phyloP scores from a whole-genome alignment of 371 early-diverging fungal species.

The Mucor plumbeus region DNA sequence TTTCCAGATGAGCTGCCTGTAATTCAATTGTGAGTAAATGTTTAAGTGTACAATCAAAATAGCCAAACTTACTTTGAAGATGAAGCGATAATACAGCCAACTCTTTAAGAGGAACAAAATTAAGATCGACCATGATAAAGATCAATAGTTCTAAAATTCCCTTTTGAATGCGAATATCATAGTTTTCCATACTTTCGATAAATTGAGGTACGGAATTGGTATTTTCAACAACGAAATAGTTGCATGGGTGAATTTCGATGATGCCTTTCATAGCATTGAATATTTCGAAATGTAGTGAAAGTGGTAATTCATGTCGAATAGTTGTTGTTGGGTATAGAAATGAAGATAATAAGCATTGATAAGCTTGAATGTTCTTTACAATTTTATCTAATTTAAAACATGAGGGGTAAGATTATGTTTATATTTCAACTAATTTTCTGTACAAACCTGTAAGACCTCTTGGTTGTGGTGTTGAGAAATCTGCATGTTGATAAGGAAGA shows the following conservation, averaged over 20 bases:
- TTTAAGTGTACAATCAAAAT: neutral
- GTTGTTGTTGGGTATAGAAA: slow-evolving; percentile 46
- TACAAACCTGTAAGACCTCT: slow-evolving; percentile 26
- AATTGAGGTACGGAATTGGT: slow-evolving; percentile 57
- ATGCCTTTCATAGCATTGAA: slow-evolving; percentile 48
- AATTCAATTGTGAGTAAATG: neutral
- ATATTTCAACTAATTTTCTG: neutral
- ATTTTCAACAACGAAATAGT: slow-evolving; percentile 61
- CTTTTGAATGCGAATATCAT: slow-evolving; percentile 53
- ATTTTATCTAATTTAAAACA: slow-evolving; percentile 26
- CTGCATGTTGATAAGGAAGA: slow-evolving; percentile 63
- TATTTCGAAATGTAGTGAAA: slow-evolving; percentile 31
- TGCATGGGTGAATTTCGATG: slow-evolving; percentile 53
- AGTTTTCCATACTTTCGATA: slow-evolving; percentile 62
- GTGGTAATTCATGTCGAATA: slow-evolving; percentile 19
- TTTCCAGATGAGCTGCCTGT: slow-evolving; percentile 58
- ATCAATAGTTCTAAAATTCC: slow-evolving; percentile 60
- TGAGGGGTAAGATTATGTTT: neutral
- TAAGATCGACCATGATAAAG: slow-evolving; percentile 65
- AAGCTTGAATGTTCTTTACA: slow-evolving; percentile 55
- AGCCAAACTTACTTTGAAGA: slow-evolving; percentile 55
- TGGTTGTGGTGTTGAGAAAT: slow-evolving; percentile 32
- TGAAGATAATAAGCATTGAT: slow-evolving; percentile 47
- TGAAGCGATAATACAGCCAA: slow-evolving; percentile 65
- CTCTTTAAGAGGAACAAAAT: slow-evolving; percentile 73